Percentiles rank a stretch among this genome's conserved stretches.
Conservation (phyloP, 2,329 filamentous ascomycete genomes). For the Fusarium sp. region DNA sequence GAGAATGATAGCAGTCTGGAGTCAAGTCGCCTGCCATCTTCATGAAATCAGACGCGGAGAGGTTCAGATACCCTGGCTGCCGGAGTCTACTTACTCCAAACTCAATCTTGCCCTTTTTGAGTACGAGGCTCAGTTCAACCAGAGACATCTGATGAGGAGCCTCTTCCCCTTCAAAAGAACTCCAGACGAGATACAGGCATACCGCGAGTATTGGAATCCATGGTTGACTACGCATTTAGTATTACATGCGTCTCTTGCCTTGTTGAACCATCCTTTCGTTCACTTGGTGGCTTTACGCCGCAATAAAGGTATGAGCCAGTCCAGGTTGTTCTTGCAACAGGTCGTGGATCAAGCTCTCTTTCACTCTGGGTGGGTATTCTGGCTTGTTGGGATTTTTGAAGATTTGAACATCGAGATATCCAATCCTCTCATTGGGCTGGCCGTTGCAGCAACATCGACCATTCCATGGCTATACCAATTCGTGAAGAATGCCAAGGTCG, state of each 20-base stretch:
- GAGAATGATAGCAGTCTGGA: neutral
- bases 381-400: slow-evolving; percentile 13
- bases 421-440: neutral
- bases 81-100: slow-evolving; percentile 4
- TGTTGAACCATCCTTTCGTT: slow-evolving; percentile 4
- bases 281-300: slow-evolving; percentile 5
- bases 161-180: slow-evolving; percentile 1
- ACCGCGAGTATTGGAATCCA: slow-evolving; percentile 4
- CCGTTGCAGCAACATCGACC: slow-evolving; percentile 9
- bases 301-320: neutral
- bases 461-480: slow-evolving; percentile 15
- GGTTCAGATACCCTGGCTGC: slow-evolving; percentile 1
- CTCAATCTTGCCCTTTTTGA: slow-evolving; percentile 8
- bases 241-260: slow-evolving; percentile 6
- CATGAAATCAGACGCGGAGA: neutral
- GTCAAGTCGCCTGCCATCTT: neutral
- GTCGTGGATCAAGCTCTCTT: slow-evolving; percentile 9
- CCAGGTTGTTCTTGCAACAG: slow-evolving; percentile 3
- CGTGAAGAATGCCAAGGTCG: neutral
- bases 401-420: neutral
- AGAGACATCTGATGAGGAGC: slow-evolving; percentile 9
- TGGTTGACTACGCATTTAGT: slow-evolving; percentile 10
- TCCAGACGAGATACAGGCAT: neutral
- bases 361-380: slow-evolving; percentile 15
- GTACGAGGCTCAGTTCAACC: slow-evolving; percentile 11